Conservation (phyloP, 305 asterid genomes). For the Fraxinus ornus region DNA sequence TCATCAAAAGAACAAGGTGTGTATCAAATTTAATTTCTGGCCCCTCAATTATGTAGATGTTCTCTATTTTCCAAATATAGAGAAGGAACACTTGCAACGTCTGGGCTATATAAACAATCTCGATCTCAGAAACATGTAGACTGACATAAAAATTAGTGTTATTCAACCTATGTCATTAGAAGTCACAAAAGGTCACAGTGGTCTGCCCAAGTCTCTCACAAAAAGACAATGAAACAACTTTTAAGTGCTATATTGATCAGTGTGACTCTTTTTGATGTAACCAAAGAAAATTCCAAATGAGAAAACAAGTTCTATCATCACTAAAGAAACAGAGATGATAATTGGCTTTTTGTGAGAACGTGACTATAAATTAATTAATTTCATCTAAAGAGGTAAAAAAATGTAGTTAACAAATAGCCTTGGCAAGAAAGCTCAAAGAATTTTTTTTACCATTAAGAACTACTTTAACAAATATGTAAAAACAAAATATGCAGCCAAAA, state of each 20-base stretch:
- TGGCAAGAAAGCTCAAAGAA: not conserved
- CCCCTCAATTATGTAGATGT: not conserved
- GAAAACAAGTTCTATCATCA: not conserved
- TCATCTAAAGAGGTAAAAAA: not conserved
- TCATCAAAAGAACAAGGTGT: not conserved
- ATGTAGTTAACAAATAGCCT: not conserved
- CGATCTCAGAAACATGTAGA: not conserved
- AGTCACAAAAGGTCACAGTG: not conserved
- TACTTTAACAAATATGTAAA: not conserved
- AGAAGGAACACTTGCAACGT: not conserved
- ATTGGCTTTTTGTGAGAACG: not conserved
- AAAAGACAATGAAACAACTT: not conserved
- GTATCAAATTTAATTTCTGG: not conserved
- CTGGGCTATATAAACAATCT: not conserved
- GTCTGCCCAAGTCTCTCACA: not conserved
- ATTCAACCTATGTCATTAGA: not conserved
- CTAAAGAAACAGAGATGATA: not conserved
- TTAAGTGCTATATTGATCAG: not conserved
- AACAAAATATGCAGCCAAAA: slow-evolving; percentile 7
- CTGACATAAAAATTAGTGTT: slow-evolving; percentile 5
- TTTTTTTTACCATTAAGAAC: not conserved
- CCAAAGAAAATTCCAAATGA: not conserved
- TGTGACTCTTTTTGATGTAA: not conserved
- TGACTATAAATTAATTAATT: not conserved
- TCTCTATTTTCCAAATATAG: not conserved